Conservation (phyloP, 352 stramenopile genomes). For the Phytophthora constricta region DNA sequence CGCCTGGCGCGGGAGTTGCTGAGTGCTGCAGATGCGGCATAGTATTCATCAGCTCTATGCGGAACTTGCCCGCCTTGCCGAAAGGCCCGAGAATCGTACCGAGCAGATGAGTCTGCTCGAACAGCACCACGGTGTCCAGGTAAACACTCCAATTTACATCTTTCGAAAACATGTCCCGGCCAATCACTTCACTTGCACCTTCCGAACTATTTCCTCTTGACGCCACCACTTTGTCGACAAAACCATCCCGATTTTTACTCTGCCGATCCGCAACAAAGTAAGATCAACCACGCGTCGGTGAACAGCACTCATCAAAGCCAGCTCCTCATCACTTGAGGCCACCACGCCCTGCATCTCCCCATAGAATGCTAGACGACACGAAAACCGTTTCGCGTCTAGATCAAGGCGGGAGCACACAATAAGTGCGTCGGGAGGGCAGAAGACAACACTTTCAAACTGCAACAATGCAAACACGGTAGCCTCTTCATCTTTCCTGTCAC, state of each 20-base stretch:
- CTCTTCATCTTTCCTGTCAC: neutral
- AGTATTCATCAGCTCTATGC: constrained; percentile 38
- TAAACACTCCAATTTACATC: constrained; percentile 78
- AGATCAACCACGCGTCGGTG: constrained; percentile 34
- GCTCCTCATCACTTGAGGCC: constrained; percentile 21
- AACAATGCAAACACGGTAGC: constrained; percentile 60
- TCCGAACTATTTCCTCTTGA: constrained; percentile 14
- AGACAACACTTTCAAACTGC: constrained; percentile 71
- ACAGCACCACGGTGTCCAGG: constrained; percentile 52
- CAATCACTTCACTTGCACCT: constrained; percentile 47
- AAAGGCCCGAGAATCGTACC: constrained; percentile 75
- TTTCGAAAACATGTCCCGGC: constrained; percentile 81
- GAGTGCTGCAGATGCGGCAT: neutral
- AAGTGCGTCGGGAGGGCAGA: constrained; percentile 56
- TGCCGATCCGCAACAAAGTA: constrained; percentile 52
- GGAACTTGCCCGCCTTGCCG: constrained; percentile 85
- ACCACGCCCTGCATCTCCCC: constrained; percentile 57
- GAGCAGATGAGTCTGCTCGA: constrained; percentile 40
- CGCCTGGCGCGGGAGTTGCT: constrained; percentile 34
- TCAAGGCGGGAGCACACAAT: constrained; percentile 83
- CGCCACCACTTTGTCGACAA: constrained; percentile 62
- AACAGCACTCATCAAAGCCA: constrained; percentile 10
- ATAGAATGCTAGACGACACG: constrained; percentile 81
- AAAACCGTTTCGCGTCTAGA: constrained; percentile 60
- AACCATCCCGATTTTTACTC: constrained; percentile 60